Conservation (phyloP, 495 filamentous ascomycete genomes). For the Penicillium angulare region DNA sequence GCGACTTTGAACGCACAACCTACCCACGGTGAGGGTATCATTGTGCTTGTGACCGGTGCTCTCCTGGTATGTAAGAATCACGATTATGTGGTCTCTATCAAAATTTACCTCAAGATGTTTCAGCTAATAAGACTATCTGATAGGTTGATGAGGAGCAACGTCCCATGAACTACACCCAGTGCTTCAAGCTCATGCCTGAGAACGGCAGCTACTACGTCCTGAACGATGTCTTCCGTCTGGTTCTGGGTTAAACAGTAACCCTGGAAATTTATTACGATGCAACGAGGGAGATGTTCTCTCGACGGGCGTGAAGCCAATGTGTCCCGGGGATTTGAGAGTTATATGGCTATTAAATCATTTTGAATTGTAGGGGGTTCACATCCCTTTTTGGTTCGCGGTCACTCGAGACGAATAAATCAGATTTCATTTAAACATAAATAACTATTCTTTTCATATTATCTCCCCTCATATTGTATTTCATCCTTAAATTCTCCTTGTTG, state of each 20-base stretch:
- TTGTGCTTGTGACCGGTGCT: conserved; percentile 82
- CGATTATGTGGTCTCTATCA: neutral
- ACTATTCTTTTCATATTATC: neutral
- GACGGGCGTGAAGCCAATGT: neutral
- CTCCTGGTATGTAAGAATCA: conserved; percentile 60
- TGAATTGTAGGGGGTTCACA: neutral
- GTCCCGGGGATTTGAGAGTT: neutral
- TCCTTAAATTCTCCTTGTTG: neutral
- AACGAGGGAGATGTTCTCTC: conserved; percentile 15
- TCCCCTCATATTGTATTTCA: neutral
- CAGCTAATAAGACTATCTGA: neutral
- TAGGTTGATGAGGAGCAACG: conserved; percentile 79
- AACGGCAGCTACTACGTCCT: conserved; percentile 73
- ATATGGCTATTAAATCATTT: neutral
- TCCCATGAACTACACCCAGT: conserved; percentile 83
- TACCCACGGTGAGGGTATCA: conserved; percentile 58
- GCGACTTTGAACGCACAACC: conserved; percentile 77
- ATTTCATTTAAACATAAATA: neutral
- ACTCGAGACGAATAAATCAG: neutral
- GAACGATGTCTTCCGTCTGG: conserved; percentile 90
- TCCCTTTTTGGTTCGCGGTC: too few species aligned
- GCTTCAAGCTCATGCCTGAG: conserved; percentile 77
- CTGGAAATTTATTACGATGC: conserved; percentile 17
- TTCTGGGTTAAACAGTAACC: conserved; percentile 27
- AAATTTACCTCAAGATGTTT: neutral